A percentile compares a stretch with the other conserved stretches of the same genome.
Conservation (phyloP, 106 monocot genomes). For the Dendrobium nobile region DNA sequence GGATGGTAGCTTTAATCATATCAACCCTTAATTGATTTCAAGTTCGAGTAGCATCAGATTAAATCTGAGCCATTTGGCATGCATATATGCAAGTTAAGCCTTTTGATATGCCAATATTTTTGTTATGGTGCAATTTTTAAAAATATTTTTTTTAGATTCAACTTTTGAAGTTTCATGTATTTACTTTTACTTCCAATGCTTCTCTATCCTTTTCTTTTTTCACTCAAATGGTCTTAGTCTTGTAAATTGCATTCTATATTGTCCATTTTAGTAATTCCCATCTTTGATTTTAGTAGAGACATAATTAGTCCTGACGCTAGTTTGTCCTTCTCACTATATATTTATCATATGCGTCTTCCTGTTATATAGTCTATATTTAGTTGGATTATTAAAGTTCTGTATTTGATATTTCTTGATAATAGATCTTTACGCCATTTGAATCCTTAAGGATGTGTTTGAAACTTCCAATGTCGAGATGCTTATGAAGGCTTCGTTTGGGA, state of each 20-base stretch:
- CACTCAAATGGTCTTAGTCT: neutral
- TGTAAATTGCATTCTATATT: neutral
- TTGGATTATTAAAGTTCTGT: neutral
- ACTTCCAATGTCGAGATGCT: neutral
- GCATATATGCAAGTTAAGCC: neutral
- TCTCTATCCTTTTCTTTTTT: neutral
- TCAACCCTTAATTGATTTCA: neutral
- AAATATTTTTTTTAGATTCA: neutral
- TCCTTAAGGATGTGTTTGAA: neutral
- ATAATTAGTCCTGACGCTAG: neutral
- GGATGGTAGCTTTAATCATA: neutral
- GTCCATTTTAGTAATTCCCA: neutral
- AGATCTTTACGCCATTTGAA: neutral
- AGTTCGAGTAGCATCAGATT: neutral
- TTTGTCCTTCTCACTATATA: neutral
- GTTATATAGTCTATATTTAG: neutral
- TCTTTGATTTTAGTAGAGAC: neutral
- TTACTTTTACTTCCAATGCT: neutral
- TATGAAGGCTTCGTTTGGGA: neutral
- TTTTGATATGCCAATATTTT: neutral
- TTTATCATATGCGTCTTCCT: neutral
- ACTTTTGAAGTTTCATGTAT: neutral
- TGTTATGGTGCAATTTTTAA: neutral
- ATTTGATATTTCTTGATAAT: neutral
- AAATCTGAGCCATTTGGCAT: neutral